phyloP scores from a whole-genome alignment of 108 stramenopile genomes.

The Schizochytrium sp. region DNA sequence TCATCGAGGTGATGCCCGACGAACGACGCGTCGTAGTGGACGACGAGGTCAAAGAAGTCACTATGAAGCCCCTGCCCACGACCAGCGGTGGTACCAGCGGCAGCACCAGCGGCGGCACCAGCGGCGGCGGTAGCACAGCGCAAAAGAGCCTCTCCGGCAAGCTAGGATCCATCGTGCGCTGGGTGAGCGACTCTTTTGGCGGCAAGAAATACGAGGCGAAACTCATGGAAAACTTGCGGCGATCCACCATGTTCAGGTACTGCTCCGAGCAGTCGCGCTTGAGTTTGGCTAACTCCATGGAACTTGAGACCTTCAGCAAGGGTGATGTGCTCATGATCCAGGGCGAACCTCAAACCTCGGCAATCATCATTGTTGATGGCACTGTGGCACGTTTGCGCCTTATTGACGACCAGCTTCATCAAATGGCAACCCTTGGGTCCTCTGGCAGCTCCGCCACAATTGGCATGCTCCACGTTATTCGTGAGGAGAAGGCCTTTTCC shows the following conservation, averaged over 20 bases:
- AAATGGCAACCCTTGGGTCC: conserved; percentile 31
- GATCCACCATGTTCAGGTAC: conserved; percentile 13
- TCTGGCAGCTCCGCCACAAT: conserved; percentile 21
- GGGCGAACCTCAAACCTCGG: conserved; percentile 30
- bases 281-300: neutral
- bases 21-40: neutral
- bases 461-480: conserved; percentile 34
- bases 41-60: neutral
- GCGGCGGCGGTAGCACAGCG: no score
- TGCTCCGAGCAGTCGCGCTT: conserved; percentile 11
- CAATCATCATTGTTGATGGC: conserved; percentile 36
- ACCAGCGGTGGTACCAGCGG: no score
- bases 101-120: no score
- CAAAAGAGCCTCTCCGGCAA: neutral
- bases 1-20: neutral
- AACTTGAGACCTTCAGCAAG: neutral
- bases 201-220: neutral
- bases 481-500: conserved; percentile 32
- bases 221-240: neutral
- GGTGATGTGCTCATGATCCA: conserved; percentile 37
- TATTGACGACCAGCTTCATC: conserved; percentile 40
- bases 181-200: conserved; percentile 6
- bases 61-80: neutral
- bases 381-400: conserved; percentile 34
- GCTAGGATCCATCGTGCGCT: neutral